Percentiles rank a stretch among this genome's conserved stretches.
These are phyloP conservation scores for Lactarius evosmus DNA, from an alignment of 768 basidiomycete genomes.

Conservation along the genomic window DNA sequence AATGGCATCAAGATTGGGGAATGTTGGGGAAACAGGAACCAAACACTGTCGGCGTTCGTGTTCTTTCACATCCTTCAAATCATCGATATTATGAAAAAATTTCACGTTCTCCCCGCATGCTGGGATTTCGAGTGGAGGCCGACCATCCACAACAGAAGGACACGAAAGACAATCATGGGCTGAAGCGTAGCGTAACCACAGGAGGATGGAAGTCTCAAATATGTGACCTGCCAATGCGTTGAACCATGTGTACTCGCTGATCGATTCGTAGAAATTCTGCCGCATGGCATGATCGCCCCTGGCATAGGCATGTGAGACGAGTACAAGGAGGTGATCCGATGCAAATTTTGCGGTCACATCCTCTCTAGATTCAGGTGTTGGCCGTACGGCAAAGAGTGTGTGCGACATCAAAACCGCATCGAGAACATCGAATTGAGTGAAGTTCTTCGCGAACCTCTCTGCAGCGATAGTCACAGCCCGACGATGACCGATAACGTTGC, in stretches of 20 bases:
- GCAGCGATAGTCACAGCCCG: neutral
- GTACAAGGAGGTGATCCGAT: neutral
- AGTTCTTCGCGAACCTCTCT: neutral
- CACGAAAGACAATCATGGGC: neutral
- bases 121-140: neutral
- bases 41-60: neutral
- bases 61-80: neutral
- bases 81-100: neutral
- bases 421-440: no score
- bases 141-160: neutral
- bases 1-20: neutral
- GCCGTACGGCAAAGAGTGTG: neutral
- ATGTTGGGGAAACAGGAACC: neutral
- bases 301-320: no score
- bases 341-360: neutral
- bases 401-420: no score
- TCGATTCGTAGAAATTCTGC: neutral
- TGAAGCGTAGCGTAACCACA: neutral
- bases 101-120: neutral
- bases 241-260: neutral
- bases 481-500: neutral
- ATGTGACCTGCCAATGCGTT: neutral
- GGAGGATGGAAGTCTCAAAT: neutral
- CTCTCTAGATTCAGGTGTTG: neutral
- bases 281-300: neutral